Conservation (phyloP, 1,284 basidiomycete genomes). For the Ceratobasidium sp. region DNA sequence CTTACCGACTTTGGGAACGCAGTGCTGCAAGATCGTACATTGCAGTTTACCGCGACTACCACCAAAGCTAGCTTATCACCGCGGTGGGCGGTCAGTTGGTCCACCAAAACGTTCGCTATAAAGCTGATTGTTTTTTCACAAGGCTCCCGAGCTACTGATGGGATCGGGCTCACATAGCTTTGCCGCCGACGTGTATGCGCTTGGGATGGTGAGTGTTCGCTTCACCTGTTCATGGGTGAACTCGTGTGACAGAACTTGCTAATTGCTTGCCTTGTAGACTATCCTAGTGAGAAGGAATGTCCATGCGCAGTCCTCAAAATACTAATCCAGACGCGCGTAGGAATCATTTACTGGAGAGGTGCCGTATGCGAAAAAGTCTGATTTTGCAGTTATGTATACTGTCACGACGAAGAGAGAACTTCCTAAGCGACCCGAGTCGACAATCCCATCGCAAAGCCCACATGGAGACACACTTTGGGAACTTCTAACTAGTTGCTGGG, state of each 20-base stretch:
- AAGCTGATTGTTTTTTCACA: not conserved
- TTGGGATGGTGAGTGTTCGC: conserved; percentile 34
- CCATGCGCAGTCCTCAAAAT: not conserved
- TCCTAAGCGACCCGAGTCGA: not conserved
- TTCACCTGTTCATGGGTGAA: no score
- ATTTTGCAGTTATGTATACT: not conserved
- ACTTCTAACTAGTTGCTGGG: not conserved
- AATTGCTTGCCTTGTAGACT: not conserved
- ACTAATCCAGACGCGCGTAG: not conserved
- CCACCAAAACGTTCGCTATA: not conserved
- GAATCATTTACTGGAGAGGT: conserved; percentile 1
- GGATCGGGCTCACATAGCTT: not conserved
- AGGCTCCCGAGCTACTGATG: conserved; percentile 3
- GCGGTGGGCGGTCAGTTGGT: conserved; percentile 16
- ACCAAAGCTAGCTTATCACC: not conserved
- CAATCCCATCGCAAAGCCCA: not conserved
- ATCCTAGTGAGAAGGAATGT: not conserved
- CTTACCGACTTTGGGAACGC: no score
- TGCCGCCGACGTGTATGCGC: conserved; percentile 17
- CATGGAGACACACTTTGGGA: not conserved
- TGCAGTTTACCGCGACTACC: conserved; percentile 12
- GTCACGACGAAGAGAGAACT: not conserved
- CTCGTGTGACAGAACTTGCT: not conserved
- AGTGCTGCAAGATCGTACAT: no score
- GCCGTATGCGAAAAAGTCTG: not conserved